Percentiles rank a stretch among this genome's conserved stretches.
Evolutionary conservation across 495 filamentous ascomycete genomes (phyloP).

Genomic region (Hypoxylon trugodes): DNA sequence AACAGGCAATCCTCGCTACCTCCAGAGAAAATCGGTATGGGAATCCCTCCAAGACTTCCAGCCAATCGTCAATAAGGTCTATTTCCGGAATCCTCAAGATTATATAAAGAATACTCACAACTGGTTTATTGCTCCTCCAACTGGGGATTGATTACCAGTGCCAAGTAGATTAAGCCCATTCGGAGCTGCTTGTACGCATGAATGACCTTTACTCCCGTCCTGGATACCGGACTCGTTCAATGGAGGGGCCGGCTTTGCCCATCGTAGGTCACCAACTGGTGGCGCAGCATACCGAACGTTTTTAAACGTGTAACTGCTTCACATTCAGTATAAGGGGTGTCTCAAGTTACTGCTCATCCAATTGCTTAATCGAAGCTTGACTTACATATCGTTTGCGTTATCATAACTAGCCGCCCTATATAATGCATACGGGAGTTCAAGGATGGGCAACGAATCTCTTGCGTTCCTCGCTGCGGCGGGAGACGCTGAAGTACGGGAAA

Average conservation of each 20-base stretch:
- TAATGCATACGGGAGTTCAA: constrained; percentile 42
- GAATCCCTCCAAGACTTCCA: constrained; percentile 47
- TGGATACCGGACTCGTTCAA: constrained; percentile 55
- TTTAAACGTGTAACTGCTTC: constrained; percentile 58
- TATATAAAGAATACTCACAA: constrained; percentile 30
- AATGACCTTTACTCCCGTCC: constrained; percentile 58
- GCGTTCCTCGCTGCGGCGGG: background rate
- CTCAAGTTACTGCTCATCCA: too few relatives aligned
- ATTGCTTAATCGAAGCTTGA: background rate
- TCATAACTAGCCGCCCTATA: constrained; percentile 43
- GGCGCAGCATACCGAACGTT: constrained; percentile 68
- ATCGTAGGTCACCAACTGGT: constrained; percentile 63
- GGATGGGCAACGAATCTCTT: constrained; percentile 14
- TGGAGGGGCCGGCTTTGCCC: constrained; percentile 62
- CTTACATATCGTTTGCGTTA: constrained; percentile 37
- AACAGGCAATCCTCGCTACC: constrained; percentile 62
- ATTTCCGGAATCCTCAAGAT: too few relatives aligned
- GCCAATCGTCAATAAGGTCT: too few relatives aligned
- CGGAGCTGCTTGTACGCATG: constrained; percentile 53
- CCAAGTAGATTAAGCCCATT: constrained; percentile 49
- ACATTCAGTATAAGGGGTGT: too few relatives aligned
- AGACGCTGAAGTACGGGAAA: background rate
- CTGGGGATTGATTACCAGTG: constrained; percentile 45
- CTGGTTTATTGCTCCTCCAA: constrained; percentile 50
- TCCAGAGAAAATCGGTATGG: constrained; percentile 48